Evolutionary conservation across 345 rosid species (phyloP).

Genomic region (Gossypium bickii): DNA sequence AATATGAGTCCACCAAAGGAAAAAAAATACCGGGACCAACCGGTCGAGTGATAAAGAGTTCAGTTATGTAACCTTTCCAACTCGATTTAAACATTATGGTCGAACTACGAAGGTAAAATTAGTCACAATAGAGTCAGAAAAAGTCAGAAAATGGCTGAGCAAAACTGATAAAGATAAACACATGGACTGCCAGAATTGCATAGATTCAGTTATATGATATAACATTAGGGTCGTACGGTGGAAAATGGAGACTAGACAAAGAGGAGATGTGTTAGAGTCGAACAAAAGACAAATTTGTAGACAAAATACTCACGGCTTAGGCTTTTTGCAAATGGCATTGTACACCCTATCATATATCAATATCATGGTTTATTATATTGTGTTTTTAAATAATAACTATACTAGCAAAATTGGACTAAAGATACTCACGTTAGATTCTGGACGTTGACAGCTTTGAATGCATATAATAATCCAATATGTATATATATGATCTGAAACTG

Average conservation of each 20-base stretch:
- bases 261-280: background rate
- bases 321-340: background rate
- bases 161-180: no score
- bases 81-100: no score
- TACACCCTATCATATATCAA: background rate
- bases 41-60: no score
- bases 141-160: no score
- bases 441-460: conserved; percentile 33
- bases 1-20: no score
- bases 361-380: background rate
- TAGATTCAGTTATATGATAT: background rate
- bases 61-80: no score
- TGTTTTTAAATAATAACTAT: no score
- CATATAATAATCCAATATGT: no score
- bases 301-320: conserved; percentile 12
- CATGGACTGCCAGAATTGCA: no score
- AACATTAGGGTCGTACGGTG: background rate
- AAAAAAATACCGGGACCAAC: no score
- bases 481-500: background rate
- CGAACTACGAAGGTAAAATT: no score
- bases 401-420: conserved; percentile 12
- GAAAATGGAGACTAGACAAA: background rate
- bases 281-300: conserved; percentile 18
- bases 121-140: no score
- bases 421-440: conserved; percentile 33